phyloP scores from a whole-genome alignment of 768 basidiomycete species.

The Auriculariales sp. region DNA sequence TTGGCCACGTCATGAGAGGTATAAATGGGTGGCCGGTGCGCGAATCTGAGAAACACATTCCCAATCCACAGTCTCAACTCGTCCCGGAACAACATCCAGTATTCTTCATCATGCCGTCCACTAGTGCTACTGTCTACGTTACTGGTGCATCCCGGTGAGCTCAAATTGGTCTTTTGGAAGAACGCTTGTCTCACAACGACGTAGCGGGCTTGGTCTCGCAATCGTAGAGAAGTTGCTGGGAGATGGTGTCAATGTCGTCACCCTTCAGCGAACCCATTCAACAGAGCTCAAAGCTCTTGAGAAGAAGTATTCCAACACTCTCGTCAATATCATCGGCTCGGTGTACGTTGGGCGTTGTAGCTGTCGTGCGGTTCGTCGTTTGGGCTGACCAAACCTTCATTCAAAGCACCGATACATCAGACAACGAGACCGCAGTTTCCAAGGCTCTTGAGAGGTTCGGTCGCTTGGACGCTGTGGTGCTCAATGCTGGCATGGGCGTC shows the following conservation, averaged over 20 bases:
- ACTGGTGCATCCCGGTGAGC: conserved; percentile 77
- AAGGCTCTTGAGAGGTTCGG: conserved; percentile 39
- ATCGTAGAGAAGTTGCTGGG: conserved; percentile 49
- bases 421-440: conserved; percentile 36
- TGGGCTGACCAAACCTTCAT: too few relatives aligned
- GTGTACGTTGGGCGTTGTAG: conserved; percentile 36
- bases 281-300: conserved; percentile 43
- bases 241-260: conserved; percentile 52
- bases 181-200: background rate
- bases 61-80: too few relatives aligned
- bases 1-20: too few relatives aligned
- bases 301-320: conserved; percentile 19
- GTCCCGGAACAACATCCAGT: too few relatives aligned
- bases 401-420: conserved; percentile 43
- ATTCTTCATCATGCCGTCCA: too few relatives aligned
- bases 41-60: too few relatives aligned
- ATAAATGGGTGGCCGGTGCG: too few relatives aligned
- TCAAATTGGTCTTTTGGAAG: conserved; percentile 1
- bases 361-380: background rate
- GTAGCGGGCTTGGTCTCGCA: conserved; percentile 64
- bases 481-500: conserved; percentile 81
- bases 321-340: conserved; percentile 54
- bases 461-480: conserved; percentile 57
- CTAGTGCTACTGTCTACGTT: conserved; percentile 58
- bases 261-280: conserved; percentile 56